Base-by-base conservation (phyloP, 2,329 filamentous ascomycete genomes). In the Scedosporium apiospermum region DNA sequence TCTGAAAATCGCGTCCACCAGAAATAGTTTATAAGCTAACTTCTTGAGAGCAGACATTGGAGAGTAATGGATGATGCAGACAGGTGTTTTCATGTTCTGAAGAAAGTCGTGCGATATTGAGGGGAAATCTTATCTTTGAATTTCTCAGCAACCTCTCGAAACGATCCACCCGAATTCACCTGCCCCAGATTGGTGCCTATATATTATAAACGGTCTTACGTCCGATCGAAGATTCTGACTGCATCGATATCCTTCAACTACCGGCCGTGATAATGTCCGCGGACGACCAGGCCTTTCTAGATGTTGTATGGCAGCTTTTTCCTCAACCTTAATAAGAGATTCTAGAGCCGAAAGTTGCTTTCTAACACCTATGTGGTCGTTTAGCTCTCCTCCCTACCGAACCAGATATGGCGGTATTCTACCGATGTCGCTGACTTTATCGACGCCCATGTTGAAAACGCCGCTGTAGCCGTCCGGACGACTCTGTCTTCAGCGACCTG, bases 251-350 rank as follows among this genome's bases (percentile, higher is more conserved):
- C n/a, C 10, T n/a, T 7, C 44, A 21, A 18, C 5, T 59, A 16
- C 62, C 49, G 41, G 61, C 74, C 21, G 18, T 51, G 30, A 82
- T 71, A 67, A 93, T 93, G 90, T 88, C 89, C 67, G 86, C 84
- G 72, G 88, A 93, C 72, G 89, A 91, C 71, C 87, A 91, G 76
- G 86, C 89, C 69, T 88, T 93, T 71, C 77, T 91, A 67, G 88
- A 91, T 75, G 81, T 89, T 72, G 89, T 93, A 77, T 80, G 87
- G 42, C n/a, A 12, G 49, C 16, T 21, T 57, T 57, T 26, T 34
- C 57, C 34, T 58, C 58, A 21, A 63, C 46, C 62, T 49, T 23
- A 46, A 27, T 23, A 46, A 10, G 58, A 61, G 21, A 41, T 38
- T 34, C 18, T 34, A 58, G 51, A 34, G 34, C 12, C 18, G 23